A percentile compares a stretch with the other conserved stretches of the same genome.
phyloP scores from a whole-genome alignment of 805 yeast genomes.

The Schwanniomyces occidentalis region DNA sequence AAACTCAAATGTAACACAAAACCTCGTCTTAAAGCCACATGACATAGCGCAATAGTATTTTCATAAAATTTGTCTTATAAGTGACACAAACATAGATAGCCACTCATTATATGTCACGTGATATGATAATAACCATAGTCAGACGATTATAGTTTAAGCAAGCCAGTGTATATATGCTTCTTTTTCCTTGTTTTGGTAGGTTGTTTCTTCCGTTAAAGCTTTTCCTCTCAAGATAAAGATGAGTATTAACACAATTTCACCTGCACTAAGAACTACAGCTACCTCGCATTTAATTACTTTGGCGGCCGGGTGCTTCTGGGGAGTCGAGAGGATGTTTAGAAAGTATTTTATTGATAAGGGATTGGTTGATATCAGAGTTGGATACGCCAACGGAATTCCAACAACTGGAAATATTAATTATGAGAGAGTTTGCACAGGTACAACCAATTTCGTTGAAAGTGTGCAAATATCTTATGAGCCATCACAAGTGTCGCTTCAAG shows the following conservation, averaged over 20 bases:
- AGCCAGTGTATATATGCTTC: no score
- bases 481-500: constrained; percentile 51
- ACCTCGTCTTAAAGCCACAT: no score
- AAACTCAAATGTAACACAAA: no score
- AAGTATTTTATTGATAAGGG: constrained; percentile 68
- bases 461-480: constrained; percentile 86
- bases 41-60: no score
- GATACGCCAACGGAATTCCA: constrained; percentile 86
- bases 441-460: constrained; percentile 79
- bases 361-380: constrained; percentile 76
- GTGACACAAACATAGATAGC: no score
- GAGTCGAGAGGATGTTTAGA: constrained; percentile 79
- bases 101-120: no score
- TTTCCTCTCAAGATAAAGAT: no score
- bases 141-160: no score
- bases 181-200: no score
- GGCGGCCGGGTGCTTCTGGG: constrained; percentile 81
- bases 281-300: constrained; percentile 39
- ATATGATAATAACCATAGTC: no score
- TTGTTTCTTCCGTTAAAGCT: no score
- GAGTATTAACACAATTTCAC: constrained; percentile 26
- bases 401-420: constrained; percentile 45
- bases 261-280: constrained; percentile 33
- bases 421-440: constrained; percentile 70
- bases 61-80: no score